Evolutionary conservation across 148 eudicot species (phyloP).

Genomic region (Vaccinium vitisidaea): DNA sequence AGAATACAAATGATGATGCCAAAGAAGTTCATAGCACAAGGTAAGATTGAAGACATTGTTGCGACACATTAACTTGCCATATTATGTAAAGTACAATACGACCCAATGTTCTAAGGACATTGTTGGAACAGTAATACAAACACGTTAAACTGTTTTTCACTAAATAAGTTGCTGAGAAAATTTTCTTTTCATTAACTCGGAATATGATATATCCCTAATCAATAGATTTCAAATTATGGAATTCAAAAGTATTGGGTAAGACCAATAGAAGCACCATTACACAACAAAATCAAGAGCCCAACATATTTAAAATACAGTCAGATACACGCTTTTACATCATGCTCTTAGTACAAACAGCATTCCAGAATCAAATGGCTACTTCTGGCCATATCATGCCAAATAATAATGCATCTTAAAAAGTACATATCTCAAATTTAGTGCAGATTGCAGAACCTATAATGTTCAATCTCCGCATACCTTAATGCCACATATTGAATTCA

Average conservation of each 20-base stretch:
- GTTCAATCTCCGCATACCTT: not conserved
- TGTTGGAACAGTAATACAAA: not conserved
- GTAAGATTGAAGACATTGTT: no score
- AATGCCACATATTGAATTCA: not conserved
- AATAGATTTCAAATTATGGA: not conserved
- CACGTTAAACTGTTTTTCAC: no score
- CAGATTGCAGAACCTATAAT: not conserved
- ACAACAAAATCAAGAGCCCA: not conserved
- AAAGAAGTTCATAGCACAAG: not conserved
- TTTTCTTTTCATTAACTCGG: no score
- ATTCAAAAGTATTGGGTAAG: not conserved
- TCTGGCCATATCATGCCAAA: not conserved
- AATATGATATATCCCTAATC: not conserved
- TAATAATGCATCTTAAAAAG: not conserved
- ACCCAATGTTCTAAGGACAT: no score
- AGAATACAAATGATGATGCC: not conserved
- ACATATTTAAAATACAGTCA: not conserved
- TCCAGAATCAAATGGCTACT: not conserved
- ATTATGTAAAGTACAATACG: not conserved
- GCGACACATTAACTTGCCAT: not conserved
- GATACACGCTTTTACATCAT: not conserved
- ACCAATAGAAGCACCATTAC: not conserved
- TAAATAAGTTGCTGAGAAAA: no score
- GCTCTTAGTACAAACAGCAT: not conserved
- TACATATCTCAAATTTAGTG: not conserved